Evolutionary conservation across 140 eudicot species (phyloP).

Genomic region (Erigeron philadelphicus): DNA sequence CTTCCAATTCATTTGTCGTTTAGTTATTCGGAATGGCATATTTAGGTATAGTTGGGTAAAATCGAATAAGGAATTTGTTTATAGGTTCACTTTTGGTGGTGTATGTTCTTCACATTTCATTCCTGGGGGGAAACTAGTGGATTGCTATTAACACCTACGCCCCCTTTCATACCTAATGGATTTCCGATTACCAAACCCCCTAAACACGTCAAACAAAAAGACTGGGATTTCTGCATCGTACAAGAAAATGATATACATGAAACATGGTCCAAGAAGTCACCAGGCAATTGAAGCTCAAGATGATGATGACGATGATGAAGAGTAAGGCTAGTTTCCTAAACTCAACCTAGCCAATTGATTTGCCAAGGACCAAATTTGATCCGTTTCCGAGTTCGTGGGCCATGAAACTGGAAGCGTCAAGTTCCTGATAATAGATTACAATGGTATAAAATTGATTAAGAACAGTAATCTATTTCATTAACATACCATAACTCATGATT

Average conservation of each 20-base stretch:
- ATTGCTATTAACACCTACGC: conserved; percentile 26
- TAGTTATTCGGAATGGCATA: no score
- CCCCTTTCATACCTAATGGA: conserved; percentile 19
- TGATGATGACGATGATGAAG: conserved; percentile 3
- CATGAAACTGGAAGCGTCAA: conserved; percentile 44
- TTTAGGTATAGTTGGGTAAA: no score
- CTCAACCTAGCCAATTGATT: conserved; percentile 29
- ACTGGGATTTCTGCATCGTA: background rate
- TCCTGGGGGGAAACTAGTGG: no score
- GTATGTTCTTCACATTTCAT: no score
- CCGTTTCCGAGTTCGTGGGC: conserved; percentile 35
- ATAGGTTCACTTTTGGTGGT: no score
- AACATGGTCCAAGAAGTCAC: conserved; percentile 23
- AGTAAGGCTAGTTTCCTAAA: conserved; percentile 15
- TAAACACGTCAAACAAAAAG: conserved; percentile 17
- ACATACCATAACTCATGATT: no score
- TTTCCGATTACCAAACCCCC: conserved; percentile 20
- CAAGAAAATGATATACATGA: background rate
- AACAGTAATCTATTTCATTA: no score
- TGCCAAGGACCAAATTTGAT: conserved; percentile 32
- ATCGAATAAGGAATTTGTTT: no score
- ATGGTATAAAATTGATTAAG: no score
- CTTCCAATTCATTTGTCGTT: no score
- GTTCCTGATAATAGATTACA: conserved; percentile 30
- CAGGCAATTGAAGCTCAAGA: conserved; percentile 3